Conservation (phyloP, 345 rosid genomes). For the Eucalyptus melliodora region DNA sequence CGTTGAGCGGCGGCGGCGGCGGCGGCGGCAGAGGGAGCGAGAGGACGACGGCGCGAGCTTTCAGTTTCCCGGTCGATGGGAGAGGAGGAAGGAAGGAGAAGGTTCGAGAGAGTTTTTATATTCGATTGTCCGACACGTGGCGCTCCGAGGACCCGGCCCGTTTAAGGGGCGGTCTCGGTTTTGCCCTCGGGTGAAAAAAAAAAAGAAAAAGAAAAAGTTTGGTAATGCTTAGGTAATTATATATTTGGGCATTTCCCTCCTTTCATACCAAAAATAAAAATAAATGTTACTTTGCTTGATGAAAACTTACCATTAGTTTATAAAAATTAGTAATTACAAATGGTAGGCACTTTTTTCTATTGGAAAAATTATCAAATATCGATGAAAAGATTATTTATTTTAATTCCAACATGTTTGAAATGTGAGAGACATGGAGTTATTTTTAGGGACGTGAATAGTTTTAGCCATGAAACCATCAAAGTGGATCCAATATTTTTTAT, state of each 20-base stretch:
- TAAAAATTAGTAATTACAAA: neutral
- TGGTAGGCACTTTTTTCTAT: neutral
- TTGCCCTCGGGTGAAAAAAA: neutral
- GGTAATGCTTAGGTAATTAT: neutral
- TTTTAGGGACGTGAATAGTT: neutral
- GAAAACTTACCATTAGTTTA: neutral
- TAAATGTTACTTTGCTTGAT: neutral
- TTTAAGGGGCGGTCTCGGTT: neutral
- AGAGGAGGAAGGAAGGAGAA: neutral
- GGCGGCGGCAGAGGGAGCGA: neutral
- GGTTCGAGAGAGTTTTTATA: neutral
- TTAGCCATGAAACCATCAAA: neutral
- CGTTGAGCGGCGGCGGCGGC: neutral
- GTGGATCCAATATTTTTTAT: neutral
- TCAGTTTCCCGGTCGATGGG: neutral
- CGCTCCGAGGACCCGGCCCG: neutral
- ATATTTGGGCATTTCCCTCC: neutral
- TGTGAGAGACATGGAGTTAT: fast-evolving
- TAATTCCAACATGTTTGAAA: neutral
- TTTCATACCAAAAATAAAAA: neutral
- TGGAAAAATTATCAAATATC: neutral
- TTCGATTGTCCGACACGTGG: neutral
- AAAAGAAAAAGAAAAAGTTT: too few species aligned
- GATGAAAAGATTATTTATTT: neutral
- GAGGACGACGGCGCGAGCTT: neutral